Evolutionary conservation across 352 stramenopile species (phyloP), one percentile per base, ranked within the genome.

Genomic region (Globisporangium acanthophoron): DNA sequence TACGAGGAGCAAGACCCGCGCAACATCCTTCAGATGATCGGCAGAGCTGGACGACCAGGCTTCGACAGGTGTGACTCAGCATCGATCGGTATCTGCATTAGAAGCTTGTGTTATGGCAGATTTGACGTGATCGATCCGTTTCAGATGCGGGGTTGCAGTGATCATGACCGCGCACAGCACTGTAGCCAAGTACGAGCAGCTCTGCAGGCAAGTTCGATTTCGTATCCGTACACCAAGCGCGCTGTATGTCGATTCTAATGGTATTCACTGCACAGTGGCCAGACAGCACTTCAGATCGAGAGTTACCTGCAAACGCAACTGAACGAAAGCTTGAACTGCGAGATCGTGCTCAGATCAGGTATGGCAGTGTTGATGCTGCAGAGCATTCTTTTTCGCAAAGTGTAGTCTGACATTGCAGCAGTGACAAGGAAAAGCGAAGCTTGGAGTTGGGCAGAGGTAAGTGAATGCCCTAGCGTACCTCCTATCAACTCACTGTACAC

Each of bases 1-100:
- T 76, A 74, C 45, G 33, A 57, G 18, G 66, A 76, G 11, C 71
- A 74, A 21, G 52, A 60, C 16, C 43, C 56, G 16, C 64, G 57
- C 9, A 66, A 31, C 37, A 53, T 80, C 31, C 47, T 80, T 12
- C 72, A 80, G 49, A 80, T 80, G 67, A 70, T 74, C 43, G 72
- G 69, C 50, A 62, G 72, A 56, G 72, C 72, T 52, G 72, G 72
- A 18, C 55, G 71, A 11, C 53, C 61, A 15, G 58, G 71, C 20
- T 64, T 65, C 15, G 71, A 78, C 40, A 69, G 50, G 71, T 79
- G 52, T 24, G 54, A 7, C 4, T 20, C 8, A 18, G 6, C 18
- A 8, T 31, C 18, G 3, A 16, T 33, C 8, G 8, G 4, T 65
- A 13, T 15, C 40, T 41, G 45, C 40, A 27, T 27, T 27, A 27